These are phyloP conservation scores for Sporisorium scitamineum DNA, from an alignment of 1,284 basidiomycete species.

Conservation along the genomic window DNA sequence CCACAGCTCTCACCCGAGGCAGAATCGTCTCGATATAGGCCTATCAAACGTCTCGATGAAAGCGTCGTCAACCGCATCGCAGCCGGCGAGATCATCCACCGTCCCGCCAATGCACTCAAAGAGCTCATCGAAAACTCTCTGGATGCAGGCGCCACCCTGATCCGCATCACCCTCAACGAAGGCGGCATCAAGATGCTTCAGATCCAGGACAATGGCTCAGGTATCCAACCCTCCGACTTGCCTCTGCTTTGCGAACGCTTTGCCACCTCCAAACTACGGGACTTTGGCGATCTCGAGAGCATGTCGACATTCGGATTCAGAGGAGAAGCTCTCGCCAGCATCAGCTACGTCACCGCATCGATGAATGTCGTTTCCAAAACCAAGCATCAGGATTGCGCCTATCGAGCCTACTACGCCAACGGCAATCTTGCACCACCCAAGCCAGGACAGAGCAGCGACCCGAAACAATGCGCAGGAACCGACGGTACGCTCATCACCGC, in stretches of 20 bases:
- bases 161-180: constrained; percentile 90
- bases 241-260: constrained; percentile 93
- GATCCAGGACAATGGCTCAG: constrained; percentile 96
- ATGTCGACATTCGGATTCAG: constrained; percentile 95
- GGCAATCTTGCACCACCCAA: constrained; percentile 54
- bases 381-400: constrained; percentile 55
- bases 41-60: constrained; percentile 69
- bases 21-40: constrained; percentile 32
- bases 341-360: constrained; percentile 88
- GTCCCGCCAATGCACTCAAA: constrained; percentile 95
- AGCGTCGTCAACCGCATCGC: constrained; percentile 76
- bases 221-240: constrained; percentile 82
- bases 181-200: constrained; percentile 95
- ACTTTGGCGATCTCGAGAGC: constrained; percentile 86
- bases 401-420: constrained; percentile 60
- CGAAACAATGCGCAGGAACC: constrained; percentile 91
- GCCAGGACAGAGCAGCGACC: constrained; percentile 68
- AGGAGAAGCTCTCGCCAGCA: constrained; percentile 95
- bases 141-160: constrained; percentile 89
- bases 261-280: constrained; percentile 91
- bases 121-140: constrained; percentile 95
- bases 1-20: constrained; percentile 32
- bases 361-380: constrained; percentile 86
- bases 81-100: constrained; percentile 87
- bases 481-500: constrained; percentile 94